Base-by-base conservation (phyloP, 2,329 filamentous ascomycete species). In the Phialemoniopsis sp. region DNA sequence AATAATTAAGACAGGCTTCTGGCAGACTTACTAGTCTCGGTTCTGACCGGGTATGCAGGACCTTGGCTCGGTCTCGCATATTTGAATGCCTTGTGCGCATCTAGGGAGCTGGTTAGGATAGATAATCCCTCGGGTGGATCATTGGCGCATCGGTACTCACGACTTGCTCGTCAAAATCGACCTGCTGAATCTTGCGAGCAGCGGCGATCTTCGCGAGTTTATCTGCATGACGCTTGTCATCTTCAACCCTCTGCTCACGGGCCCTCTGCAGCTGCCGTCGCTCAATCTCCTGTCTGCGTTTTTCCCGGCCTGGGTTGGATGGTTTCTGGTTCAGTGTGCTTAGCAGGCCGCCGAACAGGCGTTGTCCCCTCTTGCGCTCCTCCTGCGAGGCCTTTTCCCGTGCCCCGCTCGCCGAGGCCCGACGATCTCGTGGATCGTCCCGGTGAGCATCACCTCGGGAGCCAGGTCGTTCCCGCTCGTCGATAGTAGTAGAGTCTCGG, bases 291-390 rank as follows among this genome's bases (percentile, higher is more conserved):
- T 76, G 77, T 41, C 87, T 82, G 52, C 79, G 81, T 63, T 77
- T 84, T 63, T 85, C 80, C 68, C 72, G 78, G 21, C 10, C 10
- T 48, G 66, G 72, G 67, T 57, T 72, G 49, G 70, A 76, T 56
- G 74, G 75, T 52, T 76, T 82, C 64, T 91, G 86, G 60, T 84
- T 89, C 44, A 95, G 73, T 29, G 85, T 88, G 58, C 76, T 87
- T 43, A 93, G 69, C 41, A 94, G 66, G 29, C 84, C 87, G 45
- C 91, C 90, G 57, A 96, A 96, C 44, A 97, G 72, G 38, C 91
- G 78, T 61, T 87, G 85, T 16, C 87, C 87, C 29, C 91, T 84
- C 58, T 87, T 89, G 60, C 83, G 88, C 58, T 97, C 91, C 53
- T 94, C 86, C 41, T 81, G 68, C 19, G 70, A 64, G 37, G 73